These are phyloP conservation scores for Volutella citrinella DNA, from an alignment of 2,329 filamentous ascomycete genomes.

Conservation along the genomic window DNA sequence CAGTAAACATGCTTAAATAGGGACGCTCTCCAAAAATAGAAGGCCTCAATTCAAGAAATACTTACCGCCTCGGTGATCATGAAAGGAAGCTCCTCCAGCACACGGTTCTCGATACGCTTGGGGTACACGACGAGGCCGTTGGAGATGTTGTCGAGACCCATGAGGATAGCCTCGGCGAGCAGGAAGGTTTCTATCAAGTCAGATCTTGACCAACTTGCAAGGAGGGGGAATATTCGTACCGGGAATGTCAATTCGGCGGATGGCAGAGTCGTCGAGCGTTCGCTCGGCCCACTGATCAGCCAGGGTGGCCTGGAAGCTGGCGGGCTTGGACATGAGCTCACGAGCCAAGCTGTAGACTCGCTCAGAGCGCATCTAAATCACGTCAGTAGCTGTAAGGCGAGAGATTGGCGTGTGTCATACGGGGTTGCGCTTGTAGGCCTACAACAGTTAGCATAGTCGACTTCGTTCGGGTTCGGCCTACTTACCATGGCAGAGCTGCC, in stretches of 20 bases:
- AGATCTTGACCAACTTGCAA: constrained; percentile 43
- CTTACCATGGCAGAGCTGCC: constrained; percentile 55
- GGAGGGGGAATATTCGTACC: too few species aligned
- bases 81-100: constrained; percentile 70
- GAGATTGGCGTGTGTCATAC: constrained; percentile 10
- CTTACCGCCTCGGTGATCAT: constrained; percentile 58
- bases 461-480: too few species aligned
- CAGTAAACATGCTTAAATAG: too few species aligned
- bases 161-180: constrained; percentile 64
- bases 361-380: constrained; percentile 49
- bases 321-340: constrained; percentile 40
- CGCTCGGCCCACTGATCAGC: constrained; percentile 55
- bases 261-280: constrained; percentile 73
- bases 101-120: background rate
- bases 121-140: constrained; percentile 71
- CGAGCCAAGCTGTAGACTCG: constrained; percentile 44
- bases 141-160: constrained; percentile 65
- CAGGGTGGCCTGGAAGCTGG: constrained; percentile 31
- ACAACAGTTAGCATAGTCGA: too few species aligned
- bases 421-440: constrained; percentile 43
- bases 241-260: constrained; percentile 60
- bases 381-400: too few species aligned
- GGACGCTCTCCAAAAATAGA: too few species aligned
- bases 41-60: too few species aligned
- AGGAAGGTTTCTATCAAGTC: constrained; percentile 66